Conservation (phyloP, 345 rosid genomes). For the Atalantia buxifolia region DNA sequence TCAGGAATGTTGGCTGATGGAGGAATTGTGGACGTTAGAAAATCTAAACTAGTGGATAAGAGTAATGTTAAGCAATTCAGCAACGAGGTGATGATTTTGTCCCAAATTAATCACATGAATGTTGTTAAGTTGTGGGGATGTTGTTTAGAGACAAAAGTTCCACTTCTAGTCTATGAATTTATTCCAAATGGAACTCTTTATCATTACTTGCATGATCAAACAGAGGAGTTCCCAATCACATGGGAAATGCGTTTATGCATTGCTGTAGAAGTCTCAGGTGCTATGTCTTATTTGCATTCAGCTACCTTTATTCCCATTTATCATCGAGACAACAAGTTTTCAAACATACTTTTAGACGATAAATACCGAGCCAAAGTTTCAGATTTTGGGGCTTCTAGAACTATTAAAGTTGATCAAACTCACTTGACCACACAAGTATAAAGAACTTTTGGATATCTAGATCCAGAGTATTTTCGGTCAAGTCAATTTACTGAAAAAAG, state of each 20-base stretch:
- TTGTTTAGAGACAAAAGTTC: neutral
- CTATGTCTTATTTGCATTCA: neutral
- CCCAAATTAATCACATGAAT: neutral
- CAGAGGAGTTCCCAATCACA: neutral
- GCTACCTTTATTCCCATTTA: too few species aligned
- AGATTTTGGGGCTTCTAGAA: too few species aligned
- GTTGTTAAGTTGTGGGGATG: neutral
- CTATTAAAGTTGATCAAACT: too few species aligned
- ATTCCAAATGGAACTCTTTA: neutral
- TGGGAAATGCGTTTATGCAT: conserved; percentile 19
- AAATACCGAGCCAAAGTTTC: too few species aligned
- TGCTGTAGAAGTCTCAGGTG: neutral
- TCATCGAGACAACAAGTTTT: too few species aligned
- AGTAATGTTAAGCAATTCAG: neutral
- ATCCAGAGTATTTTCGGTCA: too few species aligned
- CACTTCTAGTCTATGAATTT: neutral
- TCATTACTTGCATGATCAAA: neutral
- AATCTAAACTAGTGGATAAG: neutral
- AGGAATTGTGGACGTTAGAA: neutral
- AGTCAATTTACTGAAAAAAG: too few species aligned
- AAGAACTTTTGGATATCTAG: too few species aligned
- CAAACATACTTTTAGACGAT: too few species aligned
- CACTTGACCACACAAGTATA: too few species aligned
- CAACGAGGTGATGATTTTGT: neutral
- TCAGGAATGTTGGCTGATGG: neutral